Conservation (phyloP, 352 stramenopile species). For the Pythium rishiriense region DNA sequence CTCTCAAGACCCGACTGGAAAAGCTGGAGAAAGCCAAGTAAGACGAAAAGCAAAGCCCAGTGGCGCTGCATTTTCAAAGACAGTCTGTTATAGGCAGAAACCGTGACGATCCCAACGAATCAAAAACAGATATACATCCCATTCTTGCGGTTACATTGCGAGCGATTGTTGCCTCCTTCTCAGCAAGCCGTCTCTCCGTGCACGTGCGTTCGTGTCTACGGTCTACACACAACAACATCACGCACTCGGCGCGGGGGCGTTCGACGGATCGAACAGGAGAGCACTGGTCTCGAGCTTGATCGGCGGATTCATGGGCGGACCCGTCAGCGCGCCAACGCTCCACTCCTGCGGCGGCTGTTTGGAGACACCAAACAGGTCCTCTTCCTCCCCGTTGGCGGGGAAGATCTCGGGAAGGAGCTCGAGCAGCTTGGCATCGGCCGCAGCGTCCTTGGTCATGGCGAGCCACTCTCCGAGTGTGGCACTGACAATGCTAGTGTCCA, state of each 20-base stretch:
- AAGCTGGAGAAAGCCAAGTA: not conserved
- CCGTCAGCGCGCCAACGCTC: not conserved
- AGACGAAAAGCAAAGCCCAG: no score
- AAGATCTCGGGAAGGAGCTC: slow-evolving; percentile 8
- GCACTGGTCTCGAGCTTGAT: not conserved
- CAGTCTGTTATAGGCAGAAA: no score
- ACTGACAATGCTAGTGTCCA: not conserved
- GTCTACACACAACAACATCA: not conserved
- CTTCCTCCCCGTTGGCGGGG: not conserved
- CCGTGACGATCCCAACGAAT: no score
- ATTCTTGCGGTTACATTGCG: no score
- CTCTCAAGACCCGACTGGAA: not conserved
- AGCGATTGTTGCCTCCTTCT: no score
- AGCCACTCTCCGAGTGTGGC: slow-evolving; percentile 5
- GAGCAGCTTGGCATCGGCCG: slow-evolving; percentile 7
- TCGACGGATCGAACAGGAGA: not conserved
- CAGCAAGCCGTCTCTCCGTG: no score
- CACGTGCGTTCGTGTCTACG: not conserved
- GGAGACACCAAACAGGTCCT: not conserved
- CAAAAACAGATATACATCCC: no score
- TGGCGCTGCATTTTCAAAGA: no score
- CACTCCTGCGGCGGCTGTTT: slow-evolving; percentile 1
- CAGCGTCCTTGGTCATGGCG: not conserved
- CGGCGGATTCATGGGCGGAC: no score
- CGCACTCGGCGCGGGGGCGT: not conserved